Evolutionary conservation across 192 early-diverging fungal genomes (phyloP).

Genomic region (Linnemannia hyalina): DNA sequence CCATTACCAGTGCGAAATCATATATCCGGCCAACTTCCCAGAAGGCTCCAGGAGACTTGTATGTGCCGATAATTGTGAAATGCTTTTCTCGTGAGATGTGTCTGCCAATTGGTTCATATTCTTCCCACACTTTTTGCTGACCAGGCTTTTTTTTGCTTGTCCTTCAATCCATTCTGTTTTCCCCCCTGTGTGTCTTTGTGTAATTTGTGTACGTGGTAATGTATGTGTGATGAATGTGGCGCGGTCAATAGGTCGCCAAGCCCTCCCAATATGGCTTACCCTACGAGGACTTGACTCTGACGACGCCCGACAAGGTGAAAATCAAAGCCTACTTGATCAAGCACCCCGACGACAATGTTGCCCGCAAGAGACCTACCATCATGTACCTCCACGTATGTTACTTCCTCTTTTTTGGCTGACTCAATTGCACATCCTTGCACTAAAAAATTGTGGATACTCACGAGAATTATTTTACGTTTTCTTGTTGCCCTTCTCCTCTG

Average conservation of each 20-base stretch:
- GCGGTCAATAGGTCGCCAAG: constrained; percentile 67
- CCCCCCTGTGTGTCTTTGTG: neutral
- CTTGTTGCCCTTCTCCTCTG: neutral
- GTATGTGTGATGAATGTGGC: neutral
- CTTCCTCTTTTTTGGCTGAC: constrained; percentile 2
- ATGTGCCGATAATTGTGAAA: constrained; percentile 8
- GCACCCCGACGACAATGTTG: constrained; percentile 64
- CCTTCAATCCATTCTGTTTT: neutral
- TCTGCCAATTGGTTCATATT: neutral
- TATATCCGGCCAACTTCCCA: constrained; percentile 79
- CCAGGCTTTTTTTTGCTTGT: neutral
- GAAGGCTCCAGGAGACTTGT: constrained; percentile 66
- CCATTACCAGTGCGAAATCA: constrained; percentile 81
- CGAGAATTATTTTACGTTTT: neutral
- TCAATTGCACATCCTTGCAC: neutral
- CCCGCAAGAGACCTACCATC: constrained; percentile 77
- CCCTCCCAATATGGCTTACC: constrained; percentile 79
- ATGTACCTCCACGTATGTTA: constrained; percentile 85
- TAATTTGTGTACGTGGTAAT: neutral
- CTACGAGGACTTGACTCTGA: constrained; percentile 74
- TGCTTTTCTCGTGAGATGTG: neutral
- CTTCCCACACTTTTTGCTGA: neutral
- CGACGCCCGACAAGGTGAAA: constrained; percentile 84
- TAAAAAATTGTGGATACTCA: neutral
- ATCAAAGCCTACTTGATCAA: constrained; percentile 86